Evolutionary conservation across 2,329 filamentous ascomycete species (phyloP).

Genomic region (Pseudocercospora fijiensis): DNA sequence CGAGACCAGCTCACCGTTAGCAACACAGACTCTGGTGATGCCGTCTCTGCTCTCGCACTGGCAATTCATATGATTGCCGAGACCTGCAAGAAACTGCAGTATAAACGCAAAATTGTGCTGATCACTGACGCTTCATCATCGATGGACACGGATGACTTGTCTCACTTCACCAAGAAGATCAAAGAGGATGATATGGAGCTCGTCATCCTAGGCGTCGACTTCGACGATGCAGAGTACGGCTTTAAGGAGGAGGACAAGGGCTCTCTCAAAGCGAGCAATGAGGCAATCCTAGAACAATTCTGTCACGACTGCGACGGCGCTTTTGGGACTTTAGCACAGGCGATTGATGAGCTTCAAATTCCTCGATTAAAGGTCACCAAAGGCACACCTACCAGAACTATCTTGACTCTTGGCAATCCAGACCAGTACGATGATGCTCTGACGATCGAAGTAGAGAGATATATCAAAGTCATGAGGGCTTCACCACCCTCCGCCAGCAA

Average conservation of each 20-base stretch:
- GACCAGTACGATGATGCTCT: slow-evolving; percentile 71
- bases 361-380: slow-evolving; percentile 75
- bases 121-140: slow-evolving; percentile 76
- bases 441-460: slow-evolving; percentile 83
- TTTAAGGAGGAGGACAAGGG: slow-evolving; percentile 90
- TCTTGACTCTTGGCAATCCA: slow-evolving; percentile 75
- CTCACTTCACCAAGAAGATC: slow-evolving; percentile 69
- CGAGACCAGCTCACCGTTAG: slow-evolving; percentile 66
- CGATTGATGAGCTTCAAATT: slow-evolving; percentile 73
- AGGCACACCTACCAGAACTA: slow-evolving; percentile 75
- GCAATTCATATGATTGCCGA: slow-evolving; percentile 81
- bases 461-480: slow-evolving; percentile 79
- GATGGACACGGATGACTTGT: slow-evolving; percentile 70
- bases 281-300: slow-evolving; percentile 64
- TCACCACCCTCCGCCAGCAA: slow-evolving; percentile 72
- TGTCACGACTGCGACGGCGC: slow-evolving; percentile 67
- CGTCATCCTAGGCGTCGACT: slow-evolving; percentile 81
- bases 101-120: slow-evolving; percentile 74
- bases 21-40: slow-evolving; percentile 69
- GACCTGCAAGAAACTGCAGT: slow-evolving; percentile 79
- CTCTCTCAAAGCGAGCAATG: slow-evolving; percentile 69
- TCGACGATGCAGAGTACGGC: slow-evolving; percentile 85
- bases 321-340: slow-evolving; percentile 83
- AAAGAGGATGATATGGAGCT: slow-evolving; percentile 76
- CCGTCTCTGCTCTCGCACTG: slow-evolving; percentile 79